Evolutionary conservation across 139 green algal species (phyloP), one percentile per base, ranked within the genome.

Genomic region (Bryopsis sp.): DNA sequence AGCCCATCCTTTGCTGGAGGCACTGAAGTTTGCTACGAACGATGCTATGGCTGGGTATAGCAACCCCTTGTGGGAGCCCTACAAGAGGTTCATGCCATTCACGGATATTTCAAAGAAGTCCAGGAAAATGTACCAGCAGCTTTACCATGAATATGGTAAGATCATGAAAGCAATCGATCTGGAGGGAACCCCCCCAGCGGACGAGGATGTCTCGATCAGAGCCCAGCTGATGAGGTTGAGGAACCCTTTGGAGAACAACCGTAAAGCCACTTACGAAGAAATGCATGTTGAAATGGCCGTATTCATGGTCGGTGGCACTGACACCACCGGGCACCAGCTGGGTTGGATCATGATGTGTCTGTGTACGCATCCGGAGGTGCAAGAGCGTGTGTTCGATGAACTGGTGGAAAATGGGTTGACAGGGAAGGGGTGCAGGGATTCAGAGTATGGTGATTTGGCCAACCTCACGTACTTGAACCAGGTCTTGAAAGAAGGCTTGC

Each of bases 401-500:
- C 33, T 67, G 59, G 19, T 15, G 29, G 19, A 8, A n/a, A 39
- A 47, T 26, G 59, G 59, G 26, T 15, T 67, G 19, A 19, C 22
- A 29, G 59, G 32, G 32, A 15, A 47, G 7, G 39, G 29, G 24
- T 22, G 24, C 24, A 67, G 19, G 19, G 59, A 47, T 8, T 5
- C 39, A 15, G 6, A 43, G 7, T 67, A 47, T 24, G 32, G n/a
- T 29, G 59, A 67, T 29, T 15, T 67, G 24, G 34, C 34, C 24
- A 24, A 47, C 5, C 33, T 67, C 24, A 39, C 32, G 24, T 67
- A 67, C 33, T 67, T 67, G 59, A 26, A 11, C 28, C 15, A 22
- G 6, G 29, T 47, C 7, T n/a, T 67, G n/a, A 67, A 67, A 47
- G 59, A 67, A 67, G 59, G 32, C 24, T 47, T 67, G 59, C 28